Base-by-base conservation (phyloP, 2,329 filamentous ascomycete genomes). In the Ophiostoma quercus region DNA sequence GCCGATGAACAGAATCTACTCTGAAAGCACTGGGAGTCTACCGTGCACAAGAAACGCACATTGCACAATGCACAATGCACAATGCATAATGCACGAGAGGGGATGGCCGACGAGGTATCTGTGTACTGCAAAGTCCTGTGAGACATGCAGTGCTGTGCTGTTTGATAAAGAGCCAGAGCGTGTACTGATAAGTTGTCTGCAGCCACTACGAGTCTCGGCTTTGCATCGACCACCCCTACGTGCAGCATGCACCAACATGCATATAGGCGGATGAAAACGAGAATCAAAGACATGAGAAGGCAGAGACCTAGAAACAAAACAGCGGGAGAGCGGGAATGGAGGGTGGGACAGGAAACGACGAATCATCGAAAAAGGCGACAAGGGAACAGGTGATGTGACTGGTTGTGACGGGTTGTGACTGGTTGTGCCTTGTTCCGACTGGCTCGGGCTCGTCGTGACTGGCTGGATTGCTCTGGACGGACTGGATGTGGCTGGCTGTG, bases 321-420 rank as follows among this genome's bases (percentile, higher is more conserved):
- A 65, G 16, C 16, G 60, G 19, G 11, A 65, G 16, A 34, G 54
- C n/a, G 54, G 12, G 54, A 60, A 29, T 19, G 19, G 19, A 60
- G 16, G 43, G 43, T 47, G 43, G 43, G 43, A 47, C 43, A 47
- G 16, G 16, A 7, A 47, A 19, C n/a, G 9, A 25, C 51, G 51
- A n/a, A n/a, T n/a, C n/a, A n/a, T n/a, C n/a, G n/a, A 34, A 63
- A 63, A 63, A 63, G 25, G 29, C 25, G 25, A 63, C 29, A 12
- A 37, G 14, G 29, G 6, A 25, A 34, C 57, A 34, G 57, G 60
- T 65, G 60, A 65, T 65, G 60, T 65, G 57, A 34, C 57, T 62
- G 25, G 57, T 1, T 32, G n/a, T 57, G 51, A 29, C 51, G 16
- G 43, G 14, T n/a, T 47, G 47, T 51, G 47, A 51, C 39, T 41